phyloP scores from a whole-genome alignment of 2,329 filamentous ascomycete species.

The Ceratocystiopsis minuta region DNA sequence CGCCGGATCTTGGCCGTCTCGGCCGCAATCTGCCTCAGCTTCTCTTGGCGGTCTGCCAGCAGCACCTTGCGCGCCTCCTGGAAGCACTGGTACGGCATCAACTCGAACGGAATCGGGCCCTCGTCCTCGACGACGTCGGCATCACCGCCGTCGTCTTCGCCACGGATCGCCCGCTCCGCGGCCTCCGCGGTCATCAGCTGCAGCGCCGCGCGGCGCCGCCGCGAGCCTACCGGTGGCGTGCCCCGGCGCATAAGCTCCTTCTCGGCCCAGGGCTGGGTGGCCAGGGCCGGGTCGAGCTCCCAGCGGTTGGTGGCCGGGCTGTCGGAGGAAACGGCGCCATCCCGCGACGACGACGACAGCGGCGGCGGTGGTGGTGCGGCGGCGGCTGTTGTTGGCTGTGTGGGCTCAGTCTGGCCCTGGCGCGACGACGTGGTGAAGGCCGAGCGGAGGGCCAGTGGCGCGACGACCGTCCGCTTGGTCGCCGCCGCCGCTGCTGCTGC shows the following conservation, averaged over 20 bases:
- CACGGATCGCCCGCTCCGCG: neutral
- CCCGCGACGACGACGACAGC: neutral
- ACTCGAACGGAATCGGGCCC: constrained; percentile 66
- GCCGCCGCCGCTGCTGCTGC: neutral
- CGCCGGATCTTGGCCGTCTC: constrained; percentile 51
- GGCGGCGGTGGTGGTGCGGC: neutral
- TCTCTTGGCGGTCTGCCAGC: constrained; percentile 61
- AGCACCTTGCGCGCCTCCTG: constrained; percentile 84
- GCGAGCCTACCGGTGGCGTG: constrained; percentile 60
- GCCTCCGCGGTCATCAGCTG: constrained; percentile 15
- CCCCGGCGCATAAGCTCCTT: constrained; percentile 49
- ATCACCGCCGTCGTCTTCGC: neutral
- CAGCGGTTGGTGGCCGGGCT: constrained; percentile 12
- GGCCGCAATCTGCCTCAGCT: constrained; percentile 52
- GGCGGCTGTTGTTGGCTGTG: too few species aligned
- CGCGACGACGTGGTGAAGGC: constrained; percentile 1
- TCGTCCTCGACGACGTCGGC: constrained; percentile 19
- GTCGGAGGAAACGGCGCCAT: too few species aligned
- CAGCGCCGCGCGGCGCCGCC: constrained; percentile 61
- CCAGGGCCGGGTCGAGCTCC: constrained; percentile 49
- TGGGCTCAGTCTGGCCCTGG: neutral
- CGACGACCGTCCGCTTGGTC: neutral
- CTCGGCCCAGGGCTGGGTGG: constrained; percentile 45
- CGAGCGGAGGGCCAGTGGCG: neutral
- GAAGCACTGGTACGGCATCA: constrained; percentile 92